Evolutionary conservation across 345 rosid genomes (phyloP), one percentile per base, ranked within the genome.

Genomic region (Brassica incana): DNA sequence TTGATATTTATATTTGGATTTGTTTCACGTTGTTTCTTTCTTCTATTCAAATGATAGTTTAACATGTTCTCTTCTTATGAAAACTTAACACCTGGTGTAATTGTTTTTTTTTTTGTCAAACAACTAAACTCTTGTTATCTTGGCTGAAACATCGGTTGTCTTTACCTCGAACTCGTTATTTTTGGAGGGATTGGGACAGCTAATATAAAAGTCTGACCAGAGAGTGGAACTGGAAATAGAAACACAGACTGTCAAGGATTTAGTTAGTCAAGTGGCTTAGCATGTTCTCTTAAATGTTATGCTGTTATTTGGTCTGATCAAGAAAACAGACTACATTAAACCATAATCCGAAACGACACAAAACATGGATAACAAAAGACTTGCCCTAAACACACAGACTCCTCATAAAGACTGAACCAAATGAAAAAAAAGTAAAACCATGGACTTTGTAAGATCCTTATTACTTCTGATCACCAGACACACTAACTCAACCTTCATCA

Each of bases 1-100:
- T 71, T 59, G 76, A 71, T 64, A 58, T 7, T 33, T 58, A 35
- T 62, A 69, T 69, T 77, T 36, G 50, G 68, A 69, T 68, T 38
- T 77, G 48, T 59, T 6, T 27, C 58, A n/a, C 18, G 6, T 14
- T 56, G 25, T 23, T 69, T 36, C 2, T 69, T 25, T 2, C 2
- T 61, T 61, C 29, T 3, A n/a, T 50, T 50, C 56, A 60, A 1
- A 11, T 25, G 30, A 25, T 60, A 6, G 4, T 8, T 18, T 20
- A 8, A 0, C 29, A 3, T 58, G 6, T 6, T 36, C 43, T 40
- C 48, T 40, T 29, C 32, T 29, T 29, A 4, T 29, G 32, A 29
- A 29, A 29, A 29, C 32, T 29, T 3, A 3, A 29, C 32, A 29
- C 32, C 1, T 0, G 58, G 25, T 2, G 25, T 23, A 23, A 23